A percentile compares a stretch with the other conserved stretches of the same genome.
Evolutionary conservation across 306 rosid genomes (phyloP).

Genomic region (Acacia melanoxylon): DNA sequence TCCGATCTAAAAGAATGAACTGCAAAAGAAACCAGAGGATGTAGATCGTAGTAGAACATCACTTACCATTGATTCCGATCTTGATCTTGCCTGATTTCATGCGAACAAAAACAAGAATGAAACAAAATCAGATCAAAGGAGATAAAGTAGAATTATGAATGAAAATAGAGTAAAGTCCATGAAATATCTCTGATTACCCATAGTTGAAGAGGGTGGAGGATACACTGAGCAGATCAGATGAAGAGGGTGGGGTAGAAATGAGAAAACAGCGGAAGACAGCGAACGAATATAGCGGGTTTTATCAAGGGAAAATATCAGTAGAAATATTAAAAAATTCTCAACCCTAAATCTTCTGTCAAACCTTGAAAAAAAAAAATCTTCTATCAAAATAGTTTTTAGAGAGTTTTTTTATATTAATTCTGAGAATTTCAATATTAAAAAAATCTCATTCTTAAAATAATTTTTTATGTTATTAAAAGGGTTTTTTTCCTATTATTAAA

Average conservation of each 20-base stretch:
- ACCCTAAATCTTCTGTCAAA: no score
- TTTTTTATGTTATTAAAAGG: no score
- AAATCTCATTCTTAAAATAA: no score
- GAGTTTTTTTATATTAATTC: no score
- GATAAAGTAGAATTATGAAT: neutral
- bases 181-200: neutral
- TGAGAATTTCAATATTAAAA: no score
- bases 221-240: neutral
- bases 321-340: no score
- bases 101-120: neutral
- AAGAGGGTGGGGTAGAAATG: neutral
- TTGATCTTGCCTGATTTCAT: conserved; percentile 65
- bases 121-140: neutral
- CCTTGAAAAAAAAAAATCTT: no score
- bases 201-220: neutral
- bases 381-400: no score
- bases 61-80: conserved; percentile 79
- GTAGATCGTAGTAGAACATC: neutral
- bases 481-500: no score
- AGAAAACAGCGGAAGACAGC: neutral
- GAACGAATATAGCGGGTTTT: neutral
- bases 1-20: neutral
- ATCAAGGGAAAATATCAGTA: no score
- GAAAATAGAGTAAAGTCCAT: neutral
- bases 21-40: neutral